Conservation (phyloP, 2,329 filamentous ascomycete species). For the Didymella lethalis region DNA sequence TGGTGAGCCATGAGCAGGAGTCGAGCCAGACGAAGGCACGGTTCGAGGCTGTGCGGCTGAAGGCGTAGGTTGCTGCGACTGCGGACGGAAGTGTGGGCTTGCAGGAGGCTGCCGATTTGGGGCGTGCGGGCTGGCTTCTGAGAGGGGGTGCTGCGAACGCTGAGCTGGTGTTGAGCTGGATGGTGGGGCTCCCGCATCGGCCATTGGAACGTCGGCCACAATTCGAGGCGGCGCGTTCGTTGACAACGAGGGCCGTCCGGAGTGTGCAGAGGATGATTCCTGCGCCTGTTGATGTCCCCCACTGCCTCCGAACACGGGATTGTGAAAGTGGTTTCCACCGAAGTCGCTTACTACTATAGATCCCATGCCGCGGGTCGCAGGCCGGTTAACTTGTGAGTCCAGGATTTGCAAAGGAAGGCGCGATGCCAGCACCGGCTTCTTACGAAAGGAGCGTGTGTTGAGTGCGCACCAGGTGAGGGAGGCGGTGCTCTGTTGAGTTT, state of each 20-base stretch:
- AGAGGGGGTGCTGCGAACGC: slow-evolving; percentile 34
- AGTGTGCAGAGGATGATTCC: slow-evolving; percentile 47
- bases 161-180: slow-evolving; percentile 41
- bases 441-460: slow-evolving; percentile 25
- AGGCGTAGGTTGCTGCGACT: slow-evolving; percentile 46
- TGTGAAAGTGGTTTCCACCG: slow-evolving; percentile 76
- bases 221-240: slow-evolving; percentile 38
- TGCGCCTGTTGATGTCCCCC: slow-evolving; percentile 53
- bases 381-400: slow-evolving; percentile 17
- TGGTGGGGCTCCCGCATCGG: slow-evolving; percentile 47
- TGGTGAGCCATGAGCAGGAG: slow-evolving; percentile 40
- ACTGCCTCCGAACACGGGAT: slow-evolving; percentile 68
- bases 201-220: slow-evolving; percentile 50
- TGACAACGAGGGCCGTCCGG: slow-evolving; percentile 45
- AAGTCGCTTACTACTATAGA: slow-evolving; percentile 71
- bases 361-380: slow-evolving; percentile 62
- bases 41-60: slow-evolving; percentile 33
- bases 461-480: slow-evolving; percentile 25
- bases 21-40: slow-evolving; percentile 36
- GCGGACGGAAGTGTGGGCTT: slow-evolving; percentile 48
- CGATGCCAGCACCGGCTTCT: slow-evolving; percentile 23
- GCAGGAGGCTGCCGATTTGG: slow-evolving; percentile 37
- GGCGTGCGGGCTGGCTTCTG: slow-evolving; percentile 29
- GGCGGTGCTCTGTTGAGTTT: slow-evolving; percentile 25
- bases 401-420: slow-evolving; percentile 21